phyloP scores from a whole-genome alignment of 768 basidiomycete species.

The Lentinula aciculospora region DNA sequence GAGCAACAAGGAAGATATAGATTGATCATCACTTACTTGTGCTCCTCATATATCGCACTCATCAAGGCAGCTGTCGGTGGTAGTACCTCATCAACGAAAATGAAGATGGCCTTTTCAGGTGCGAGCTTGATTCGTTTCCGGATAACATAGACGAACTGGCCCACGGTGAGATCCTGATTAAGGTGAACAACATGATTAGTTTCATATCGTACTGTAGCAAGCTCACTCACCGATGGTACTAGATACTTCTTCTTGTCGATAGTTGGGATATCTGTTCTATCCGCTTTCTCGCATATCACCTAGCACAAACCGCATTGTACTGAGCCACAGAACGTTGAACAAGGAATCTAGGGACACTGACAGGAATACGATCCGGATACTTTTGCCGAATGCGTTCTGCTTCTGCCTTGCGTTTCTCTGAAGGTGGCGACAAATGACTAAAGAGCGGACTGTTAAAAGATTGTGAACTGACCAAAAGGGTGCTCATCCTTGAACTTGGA shows the following conservation, averaged over 20 bases:
- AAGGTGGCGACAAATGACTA: constrained; percentile 21
- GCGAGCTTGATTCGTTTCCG: constrained; percentile 99
- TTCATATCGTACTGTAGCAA: not conserved
- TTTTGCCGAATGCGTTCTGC: constrained; percentile 98
- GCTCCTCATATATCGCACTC: constrained; percentile 99
- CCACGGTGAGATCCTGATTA: constrained; percentile 86
- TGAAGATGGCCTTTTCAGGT: constrained; percentile 99
- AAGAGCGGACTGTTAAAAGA: constrained; percentile 20
- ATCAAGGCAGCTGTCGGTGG: constrained; percentile 97
- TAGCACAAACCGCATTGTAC: constrained; percentile 27
- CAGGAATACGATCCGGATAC: constrained; percentile 97
- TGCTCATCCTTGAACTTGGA: constrained; percentile 99
- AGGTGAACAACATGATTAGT: not conserved
- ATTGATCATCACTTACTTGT: constrained; percentile 67
- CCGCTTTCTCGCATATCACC: constrained; percentile 99
- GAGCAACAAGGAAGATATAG: constrained; percentile 12
- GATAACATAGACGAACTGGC: constrained; percentile 99
- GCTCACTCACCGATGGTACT: constrained; percentile 79
- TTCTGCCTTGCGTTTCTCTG: constrained; percentile 99
- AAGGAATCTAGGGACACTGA: constrained; percentile 34
- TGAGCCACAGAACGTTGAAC: not conserved
- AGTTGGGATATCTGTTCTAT: constrained; percentile 96
- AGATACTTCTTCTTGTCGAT: constrained; percentile 99
- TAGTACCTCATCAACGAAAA: constrained; percentile 98
- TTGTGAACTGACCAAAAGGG: constrained; percentile 74